Evolutionary conservation across 805 yeast genomes (phyloP), one percentile per base, ranked within the genome.

Genomic region (Grigorovia jiainica): DNA sequence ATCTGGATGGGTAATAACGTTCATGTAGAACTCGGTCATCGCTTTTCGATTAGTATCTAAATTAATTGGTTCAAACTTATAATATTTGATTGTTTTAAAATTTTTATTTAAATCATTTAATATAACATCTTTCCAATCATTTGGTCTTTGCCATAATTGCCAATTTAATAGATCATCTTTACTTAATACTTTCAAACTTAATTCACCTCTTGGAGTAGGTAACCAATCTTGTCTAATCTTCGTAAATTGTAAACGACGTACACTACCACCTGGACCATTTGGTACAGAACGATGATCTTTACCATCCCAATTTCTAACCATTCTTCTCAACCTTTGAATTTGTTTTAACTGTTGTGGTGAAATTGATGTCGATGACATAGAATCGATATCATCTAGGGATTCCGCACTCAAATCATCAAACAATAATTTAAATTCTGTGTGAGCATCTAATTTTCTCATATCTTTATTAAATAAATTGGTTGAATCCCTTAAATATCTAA

Each of bases 221-320:
- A 83, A 55, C 85, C 89, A 85, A 55, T 83, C 89, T 45, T 82
- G 87, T 55, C 82, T 73, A 36, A 86, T 76, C 52, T 79, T 79
- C 0, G 94, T 78, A 46, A 87, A 65, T 10, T 73, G 66, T 38
- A 86, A 63, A 50, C 82, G 82, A 47, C 87, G 70, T 0, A 76
- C 61, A 1, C 85, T 75, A 19, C 61, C 53, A 19, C 63, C 62
- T 2, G 61, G 57, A 1, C 64, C 64, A 21, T 90, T 90, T 0
- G 95, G 95, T 3, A 84, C 75, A 5, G 76, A 65, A 38, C 82
- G 63, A 47, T 79, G 75, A 53, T 85, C 94, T 47, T 75, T 73
- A 0, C 95, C 95, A 36, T 87, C 82, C 95, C 95, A 86, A 19
- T 87, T 87, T 51, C 84, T 70, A 1, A 84, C 76, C n/a, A 62